A percentile compares a stretch with the other conserved stretches of the same genome.
Conservation (phyloP, 2,329 filamentous ascomycete species). For the Phialophora tarda region DNA sequence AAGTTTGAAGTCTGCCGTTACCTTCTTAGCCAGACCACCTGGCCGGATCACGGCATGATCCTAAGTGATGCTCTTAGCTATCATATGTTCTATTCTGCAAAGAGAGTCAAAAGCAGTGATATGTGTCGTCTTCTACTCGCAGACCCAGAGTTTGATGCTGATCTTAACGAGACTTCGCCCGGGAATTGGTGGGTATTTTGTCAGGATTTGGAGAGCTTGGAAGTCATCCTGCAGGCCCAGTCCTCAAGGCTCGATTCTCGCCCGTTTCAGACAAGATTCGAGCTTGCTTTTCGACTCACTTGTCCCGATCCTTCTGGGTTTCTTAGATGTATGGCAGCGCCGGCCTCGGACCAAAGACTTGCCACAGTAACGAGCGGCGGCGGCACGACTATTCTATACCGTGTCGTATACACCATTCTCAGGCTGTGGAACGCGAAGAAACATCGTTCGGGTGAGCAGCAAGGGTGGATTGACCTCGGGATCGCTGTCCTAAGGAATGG, state of each 20-base stretch:
- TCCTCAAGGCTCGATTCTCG: not conserved
- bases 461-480: not conserved
- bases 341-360: not conserved
- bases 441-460: not conserved
- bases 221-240: not conserved
- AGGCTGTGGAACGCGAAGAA: not conserved
- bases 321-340: not conserved
- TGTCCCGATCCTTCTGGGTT: not conserved
- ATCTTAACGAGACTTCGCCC: not conserved
- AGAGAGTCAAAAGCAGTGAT: not conserved
- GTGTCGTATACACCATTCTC: not conserved
- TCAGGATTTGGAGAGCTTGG: not conserved
- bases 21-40: not conserved
- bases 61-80: too few relatives aligned
- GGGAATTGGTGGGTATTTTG: not conserved
- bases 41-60: not conserved
- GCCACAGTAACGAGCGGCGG: not conserved
- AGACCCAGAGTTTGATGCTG: not conserved
- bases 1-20: not conserved
- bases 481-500: not conserved
- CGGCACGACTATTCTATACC: not conserved
- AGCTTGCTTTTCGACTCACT: not conserved
- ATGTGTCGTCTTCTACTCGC: not conserved
- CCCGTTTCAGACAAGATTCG: not conserved
- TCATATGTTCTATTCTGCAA: too few relatives aligned